These are phyloP conservation scores for Domatiomyces catenatus DNA, from an alignment of 2,329 filamentous ascomycete genomes.

Conservation along the genomic window DNA sequence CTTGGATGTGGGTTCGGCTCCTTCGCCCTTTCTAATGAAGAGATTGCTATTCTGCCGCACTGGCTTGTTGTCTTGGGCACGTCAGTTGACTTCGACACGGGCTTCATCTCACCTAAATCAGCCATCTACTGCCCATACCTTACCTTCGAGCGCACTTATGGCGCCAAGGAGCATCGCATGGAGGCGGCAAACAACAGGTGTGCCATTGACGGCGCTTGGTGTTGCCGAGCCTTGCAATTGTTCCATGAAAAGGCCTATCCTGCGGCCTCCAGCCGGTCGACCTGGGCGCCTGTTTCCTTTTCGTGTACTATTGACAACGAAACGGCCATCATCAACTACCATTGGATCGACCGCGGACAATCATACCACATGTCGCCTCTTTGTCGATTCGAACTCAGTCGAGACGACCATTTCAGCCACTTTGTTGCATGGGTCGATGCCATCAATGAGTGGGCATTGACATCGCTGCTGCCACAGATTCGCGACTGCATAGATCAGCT, in stretches of 20 bases:
- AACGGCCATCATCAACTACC: constrained; percentile 15
- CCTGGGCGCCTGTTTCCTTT: constrained; percentile 12
- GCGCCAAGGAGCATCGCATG: constrained; percentile 9
- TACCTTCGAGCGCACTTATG: constrained; percentile 12
- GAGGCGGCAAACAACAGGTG: constrained; percentile 16
- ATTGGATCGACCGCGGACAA: constrained; percentile 15
- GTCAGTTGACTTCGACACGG: constrained; percentile 14
- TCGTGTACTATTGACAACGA: constrained; percentile 16
- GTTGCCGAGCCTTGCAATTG: constrained; percentile 13
- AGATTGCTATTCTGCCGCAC: constrained; percentile 9
- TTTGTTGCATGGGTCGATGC: constrained; percentile 15
- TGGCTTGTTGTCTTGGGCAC: constrained; percentile 14
- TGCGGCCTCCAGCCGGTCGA: constrained; percentile 7
- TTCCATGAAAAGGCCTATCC: constrained; percentile 4
- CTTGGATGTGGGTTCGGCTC: constrained; percentile 14
- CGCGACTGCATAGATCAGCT: constrained; percentile 3
- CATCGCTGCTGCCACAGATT: constrained; percentile 11
- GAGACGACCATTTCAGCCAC: constrained; percentile 13
- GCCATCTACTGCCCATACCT: constrained; percentile 14
- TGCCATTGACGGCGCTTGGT: constrained; percentile 18
- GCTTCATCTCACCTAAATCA: constrained; percentile 14
- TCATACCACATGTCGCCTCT: constrained; percentile 16
- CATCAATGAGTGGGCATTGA: constrained; percentile 14
- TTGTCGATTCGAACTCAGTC: constrained; percentile 14
- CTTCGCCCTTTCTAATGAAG: constrained; percentile 8